phyloP scores from a whole-genome alignment of 2,329 filamentous ascomycete species.

The Beauveria sp. region DNA sequence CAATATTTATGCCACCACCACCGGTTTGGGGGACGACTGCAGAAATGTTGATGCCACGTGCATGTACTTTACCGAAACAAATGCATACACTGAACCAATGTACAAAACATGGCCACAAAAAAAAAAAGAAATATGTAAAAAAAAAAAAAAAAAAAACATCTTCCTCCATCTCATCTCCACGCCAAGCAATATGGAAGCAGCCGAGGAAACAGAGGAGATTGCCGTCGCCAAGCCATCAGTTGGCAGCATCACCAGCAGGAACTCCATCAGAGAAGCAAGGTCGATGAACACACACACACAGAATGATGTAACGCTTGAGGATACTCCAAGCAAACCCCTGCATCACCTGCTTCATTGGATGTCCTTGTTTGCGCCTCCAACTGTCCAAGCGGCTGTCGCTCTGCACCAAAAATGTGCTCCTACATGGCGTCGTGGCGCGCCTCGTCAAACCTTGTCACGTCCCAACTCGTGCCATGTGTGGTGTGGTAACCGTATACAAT shows the following conservation, averaged over 20 bases:
- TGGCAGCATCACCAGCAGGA: not conserved
- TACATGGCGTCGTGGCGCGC: too few relatives aligned
- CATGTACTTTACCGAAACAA: not conserved
- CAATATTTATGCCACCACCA: too few relatives aligned
- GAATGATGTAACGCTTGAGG: not conserved
- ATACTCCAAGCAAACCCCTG: not conserved
- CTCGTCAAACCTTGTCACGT: too few relatives aligned
- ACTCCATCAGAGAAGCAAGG: not conserved
- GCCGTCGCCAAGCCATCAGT: slow-evolving; percentile 1
- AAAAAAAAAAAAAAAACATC: not conserved
- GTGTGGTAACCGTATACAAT: too few relatives aligned
- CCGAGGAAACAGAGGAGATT: not conserved
- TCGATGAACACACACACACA: not conserved
- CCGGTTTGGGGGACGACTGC: not conserved
- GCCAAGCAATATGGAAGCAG: slow-evolving; percentile 7
- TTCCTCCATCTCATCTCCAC: not conserved
- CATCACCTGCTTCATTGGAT: not conserved
- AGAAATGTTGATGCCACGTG: not conserved
- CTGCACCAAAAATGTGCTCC: too few relatives aligned
- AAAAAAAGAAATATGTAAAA: too few relatives aligned
- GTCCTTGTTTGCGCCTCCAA: too few relatives aligned
- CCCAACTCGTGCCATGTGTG: too few relatives aligned
- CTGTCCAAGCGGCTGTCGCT: too few relatives aligned
- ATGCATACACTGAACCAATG: too few relatives aligned
- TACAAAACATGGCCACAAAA: too few relatives aligned